Evolutionary conservation across 176 grass and related monocot genomes (phyloP).

Genomic region (Ananas comosus): DNA sequence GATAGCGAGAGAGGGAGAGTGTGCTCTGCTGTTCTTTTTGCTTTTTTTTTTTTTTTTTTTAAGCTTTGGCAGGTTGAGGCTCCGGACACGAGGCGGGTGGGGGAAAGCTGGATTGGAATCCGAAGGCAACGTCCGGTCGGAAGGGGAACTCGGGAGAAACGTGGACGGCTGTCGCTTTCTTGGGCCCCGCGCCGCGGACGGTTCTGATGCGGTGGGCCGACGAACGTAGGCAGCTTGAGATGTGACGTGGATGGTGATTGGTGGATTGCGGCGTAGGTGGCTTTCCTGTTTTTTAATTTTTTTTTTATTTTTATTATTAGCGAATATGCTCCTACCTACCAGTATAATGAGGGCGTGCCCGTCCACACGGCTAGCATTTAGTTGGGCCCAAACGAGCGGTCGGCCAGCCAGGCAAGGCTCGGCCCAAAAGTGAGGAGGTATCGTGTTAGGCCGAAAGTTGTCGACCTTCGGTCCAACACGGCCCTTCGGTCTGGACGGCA

Average conservation of each 20-base stretch:
- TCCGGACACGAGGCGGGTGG: neutral
- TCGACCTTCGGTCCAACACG: too few species aligned
- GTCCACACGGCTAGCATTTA: too few species aligned
- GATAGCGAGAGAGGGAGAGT: neutral
- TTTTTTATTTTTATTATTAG: too few species aligned
- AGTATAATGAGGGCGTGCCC: too few species aligned
- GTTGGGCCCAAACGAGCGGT: too few species aligned
- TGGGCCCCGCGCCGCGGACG: neutral
- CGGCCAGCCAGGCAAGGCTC: too few species aligned
- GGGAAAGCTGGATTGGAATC: neutral
- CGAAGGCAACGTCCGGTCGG: neutral
- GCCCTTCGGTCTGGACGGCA: too few species aligned
- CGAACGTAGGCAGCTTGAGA: neutral
- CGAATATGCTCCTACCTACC: too few species aligned
- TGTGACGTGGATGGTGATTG: neutral
- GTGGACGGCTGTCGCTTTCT: constrained; percentile 1
- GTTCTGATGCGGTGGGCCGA: neutral
- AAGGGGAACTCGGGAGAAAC: neutral
- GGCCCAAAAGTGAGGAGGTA: too few species aligned
- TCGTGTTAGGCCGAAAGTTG: too few species aligned
- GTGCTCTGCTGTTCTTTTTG: neutral
- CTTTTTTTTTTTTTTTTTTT: neutral
- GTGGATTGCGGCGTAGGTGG: neutral
- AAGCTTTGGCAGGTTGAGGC: neutral
- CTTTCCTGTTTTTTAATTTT: neutral